Evolutionary conservation across 768 basidiomycete genomes (phyloP), one percentile per base, ranked within the genome.

Genomic region (Lentinula aciculospora): DNA sequence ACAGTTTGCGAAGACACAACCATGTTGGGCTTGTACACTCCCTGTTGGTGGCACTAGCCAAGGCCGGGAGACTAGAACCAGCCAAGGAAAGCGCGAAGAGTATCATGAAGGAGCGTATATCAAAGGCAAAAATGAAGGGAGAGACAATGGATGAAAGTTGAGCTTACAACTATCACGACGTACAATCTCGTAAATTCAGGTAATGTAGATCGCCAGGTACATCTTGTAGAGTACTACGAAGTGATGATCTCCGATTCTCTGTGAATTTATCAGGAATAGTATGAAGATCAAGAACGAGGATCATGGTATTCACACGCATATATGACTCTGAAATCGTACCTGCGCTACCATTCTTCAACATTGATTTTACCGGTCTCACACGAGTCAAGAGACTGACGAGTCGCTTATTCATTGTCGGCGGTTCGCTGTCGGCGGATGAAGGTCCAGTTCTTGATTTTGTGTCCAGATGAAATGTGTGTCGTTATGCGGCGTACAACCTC

Each of bases 1-100:
- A 95, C 72, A 86, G 88, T 61, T 76, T 94, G 37, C 83, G 93
- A 39, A 78, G 85, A 64, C 93, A 95, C 66, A 96, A 95, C 64
- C 89, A 94, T 68, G 79, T 94, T 47, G 90, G 94, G 32, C 75
- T 94, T 21, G 83, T 85, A 4, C 87, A 93, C 66, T 85, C 83
- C 0, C 73, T 94, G 31, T 71, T 91, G n/a, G 69, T 81, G 19
- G 85, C 82, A 10, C 76, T 95, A 21, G 92, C 90, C 9, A 88
- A 87, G 67, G 79, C 80, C 6, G 88, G 85, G 3, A 79, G 76
- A 59, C 73, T 94, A 29, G 74, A 80, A 21, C 67, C 75, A 2
- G 85, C 80, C 0, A 76, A 80, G 58, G 75, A 74, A 57, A 67
- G 66, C 21, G 81, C 81, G 8, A 76, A 71, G 60, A 71, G 69